Percentiles rank a stretch among this genome's conserved stretches.
Evolutionary conservation across 805 yeast species (phyloP).

Genomic region (Blastobotrys americana): DNA sequence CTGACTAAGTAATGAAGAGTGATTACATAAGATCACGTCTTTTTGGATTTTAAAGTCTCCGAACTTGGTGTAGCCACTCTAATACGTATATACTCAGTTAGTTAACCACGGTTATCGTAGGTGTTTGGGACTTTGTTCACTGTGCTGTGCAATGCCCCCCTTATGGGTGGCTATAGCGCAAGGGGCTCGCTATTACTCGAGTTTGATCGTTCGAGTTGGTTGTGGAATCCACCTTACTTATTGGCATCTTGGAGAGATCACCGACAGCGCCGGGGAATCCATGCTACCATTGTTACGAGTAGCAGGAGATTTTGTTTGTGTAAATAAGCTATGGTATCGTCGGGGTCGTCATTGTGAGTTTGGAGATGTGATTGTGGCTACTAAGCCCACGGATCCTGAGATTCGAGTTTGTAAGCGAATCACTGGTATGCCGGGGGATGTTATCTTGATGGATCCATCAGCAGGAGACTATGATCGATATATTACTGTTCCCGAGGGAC

Average conservation of each 20-base stretch:
- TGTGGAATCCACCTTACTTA: conserved; percentile 53
- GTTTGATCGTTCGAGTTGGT: conserved; percentile 24
- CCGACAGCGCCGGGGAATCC: conserved; percentile 85
- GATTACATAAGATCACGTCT: no score
- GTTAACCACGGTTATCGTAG: no score
- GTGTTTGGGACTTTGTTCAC: no score
- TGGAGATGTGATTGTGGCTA: conserved; percentile 85
- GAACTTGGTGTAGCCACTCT: no score
- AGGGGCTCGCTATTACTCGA: conserved; percentile 7
- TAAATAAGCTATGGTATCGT: conserved; percentile 46
- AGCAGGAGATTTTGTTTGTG: conserved; percentile 67
- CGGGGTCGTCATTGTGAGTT: conserved; percentile 60
- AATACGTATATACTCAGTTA: no score
- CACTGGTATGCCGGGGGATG: conserved; percentile 94
- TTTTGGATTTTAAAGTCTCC: no score
- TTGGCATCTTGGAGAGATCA: conserved; percentile 61
- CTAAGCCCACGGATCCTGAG: conserved; percentile 82
- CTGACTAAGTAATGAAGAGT: no score
- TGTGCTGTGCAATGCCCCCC: no score
- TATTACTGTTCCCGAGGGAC: conserved; percentile 84
- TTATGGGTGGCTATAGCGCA: no score
- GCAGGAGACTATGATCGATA: conserved; percentile 41
- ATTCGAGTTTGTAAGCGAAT: conserved; percentile 87
- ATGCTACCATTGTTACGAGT: conserved; percentile 88
- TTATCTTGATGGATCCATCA: conserved; percentile 68